These are phyloP conservation scores for Chaetomium fimeti DNA, from an alignment of 495 filamentous ascomycete genomes.

Conservation along the genomic window DNA sequence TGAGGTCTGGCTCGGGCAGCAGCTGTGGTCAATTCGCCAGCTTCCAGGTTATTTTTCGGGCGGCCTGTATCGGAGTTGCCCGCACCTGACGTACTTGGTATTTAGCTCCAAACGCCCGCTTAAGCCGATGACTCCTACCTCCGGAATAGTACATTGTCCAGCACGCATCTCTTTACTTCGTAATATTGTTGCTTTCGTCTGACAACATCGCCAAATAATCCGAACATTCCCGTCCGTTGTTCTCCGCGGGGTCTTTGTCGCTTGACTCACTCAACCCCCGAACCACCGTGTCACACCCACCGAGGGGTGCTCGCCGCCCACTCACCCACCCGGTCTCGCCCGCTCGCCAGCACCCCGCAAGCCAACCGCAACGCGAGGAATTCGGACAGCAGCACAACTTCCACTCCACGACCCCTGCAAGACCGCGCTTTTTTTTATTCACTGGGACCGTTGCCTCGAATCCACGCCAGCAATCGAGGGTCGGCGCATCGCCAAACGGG, in stretches of 20 bases:
- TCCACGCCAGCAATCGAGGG: neutral
- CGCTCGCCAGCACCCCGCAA: neutral
- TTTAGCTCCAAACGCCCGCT: conserved; percentile 8
- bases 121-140: neutral
- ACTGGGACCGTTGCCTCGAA: neutral
- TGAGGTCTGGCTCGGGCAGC: too few species aligned
- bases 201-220: conserved; percentile 1
- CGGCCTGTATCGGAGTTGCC: conserved; percentile 22
- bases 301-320: neutral
- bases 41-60: conserved; percentile 12
- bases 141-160: neutral
- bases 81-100: conserved; percentile 21
- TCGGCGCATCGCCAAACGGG: neutral
- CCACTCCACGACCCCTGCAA: conserved; percentile 6
- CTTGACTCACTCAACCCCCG: neutral
- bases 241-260: neutral
- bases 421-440: neutral
- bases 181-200: conserved; percentile 6
- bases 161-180: neutral
- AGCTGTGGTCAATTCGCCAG: neutral
- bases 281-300: neutral
- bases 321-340: neutral
- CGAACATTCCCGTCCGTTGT: neutral
- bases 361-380: neutral
- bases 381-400: neutral